Percentiles rank a stretch among this genome's conserved stretches.
Conservation (phyloP, 176 grass and related monocot genomes). For the Hsuehochloa calcarea region DNA sequence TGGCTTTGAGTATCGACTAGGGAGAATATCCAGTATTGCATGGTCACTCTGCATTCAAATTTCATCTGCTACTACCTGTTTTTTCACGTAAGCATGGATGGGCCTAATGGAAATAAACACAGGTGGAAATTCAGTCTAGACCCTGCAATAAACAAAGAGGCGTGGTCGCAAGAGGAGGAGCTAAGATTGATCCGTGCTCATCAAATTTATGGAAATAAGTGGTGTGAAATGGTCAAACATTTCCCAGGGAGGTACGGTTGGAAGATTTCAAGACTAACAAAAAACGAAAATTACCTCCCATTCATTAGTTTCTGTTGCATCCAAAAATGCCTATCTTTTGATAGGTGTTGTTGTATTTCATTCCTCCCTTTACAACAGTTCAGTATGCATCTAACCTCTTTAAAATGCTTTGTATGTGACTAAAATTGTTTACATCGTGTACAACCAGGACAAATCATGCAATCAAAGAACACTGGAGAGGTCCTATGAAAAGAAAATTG, state of each 20-base stretch:
- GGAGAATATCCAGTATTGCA: not conserved
- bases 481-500: constrained; percentile 49
- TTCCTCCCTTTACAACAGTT: too few relatives aligned
- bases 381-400: not conserved
- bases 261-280: constrained; percentile 12
- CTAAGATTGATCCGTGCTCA: constrained; percentile 70
- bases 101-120: constrained; percentile 15
- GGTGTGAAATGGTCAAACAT: constrained; percentile 58
- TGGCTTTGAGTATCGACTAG: constrained; percentile 17
- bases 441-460: constrained; percentile 44
- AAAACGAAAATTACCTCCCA: not conserved
- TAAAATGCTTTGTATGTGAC: constrained; percentile 25
- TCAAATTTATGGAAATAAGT: constrained; percentile 72
- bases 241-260: constrained; percentile 65
- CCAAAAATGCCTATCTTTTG: not conserved
- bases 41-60: not conserved
- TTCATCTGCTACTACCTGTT: not conserved
- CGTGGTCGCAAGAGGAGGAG: constrained; percentile 68
- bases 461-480: constrained; percentile 55
- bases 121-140: constrained; percentile 61
- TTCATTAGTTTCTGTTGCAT: not conserved
- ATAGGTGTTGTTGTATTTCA: not conserved
- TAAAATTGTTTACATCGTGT: constrained; percentile 14
- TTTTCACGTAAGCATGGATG: not conserved
- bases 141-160: constrained; percentile 60